Conservation (phyloP, 192 early-diverging fungal genomes). For the Backusella psychrophila region DNA sequence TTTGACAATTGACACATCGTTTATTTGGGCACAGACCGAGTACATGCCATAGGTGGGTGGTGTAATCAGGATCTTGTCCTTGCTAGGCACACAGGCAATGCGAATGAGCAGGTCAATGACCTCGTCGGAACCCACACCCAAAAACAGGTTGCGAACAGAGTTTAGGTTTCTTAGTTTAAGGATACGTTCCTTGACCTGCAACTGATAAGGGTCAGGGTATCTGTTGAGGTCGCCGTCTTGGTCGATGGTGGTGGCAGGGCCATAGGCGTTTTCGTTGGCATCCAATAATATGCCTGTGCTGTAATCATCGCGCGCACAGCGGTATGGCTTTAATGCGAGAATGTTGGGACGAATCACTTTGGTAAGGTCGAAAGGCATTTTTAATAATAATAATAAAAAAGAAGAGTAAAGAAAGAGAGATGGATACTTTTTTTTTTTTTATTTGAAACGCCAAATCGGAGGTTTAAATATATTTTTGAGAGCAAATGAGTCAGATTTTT, state of each 20-base stretch:
- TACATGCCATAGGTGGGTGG: conserved; percentile 99
- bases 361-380: conserved; percentile 56
- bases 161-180: conserved; percentile 69
- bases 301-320: conserved; percentile 99
- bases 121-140: conserved; percentile 98
- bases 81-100: conserved; percentile 86
- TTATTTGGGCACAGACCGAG: conserved; percentile 86
- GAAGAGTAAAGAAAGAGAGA: not conserved
- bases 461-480: not conserved
- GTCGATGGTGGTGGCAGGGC: conserved; percentile 43
- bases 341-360: conserved; percentile 82
- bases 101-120: conserved; percentile 89
- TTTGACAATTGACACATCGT: conserved; percentile 90
- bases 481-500: not conserved
- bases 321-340: conserved; percentile 81
- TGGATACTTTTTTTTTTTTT: not conserved
- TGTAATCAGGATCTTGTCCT: conserved; percentile 90
- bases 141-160: conserved; percentile 72
- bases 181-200: conserved; percentile 76
- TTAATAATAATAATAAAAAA: not conserved
- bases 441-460: not conserved
- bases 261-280: conserved; percentile 98
- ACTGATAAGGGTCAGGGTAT: conserved; percentile 95
- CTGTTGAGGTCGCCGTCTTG: conserved; percentile 70
- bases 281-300: conserved; percentile 92